Evolutionary conservation across 106 monocot genomes (phyloP).

Genomic region (Acanthochlamys bracteata): DNA sequence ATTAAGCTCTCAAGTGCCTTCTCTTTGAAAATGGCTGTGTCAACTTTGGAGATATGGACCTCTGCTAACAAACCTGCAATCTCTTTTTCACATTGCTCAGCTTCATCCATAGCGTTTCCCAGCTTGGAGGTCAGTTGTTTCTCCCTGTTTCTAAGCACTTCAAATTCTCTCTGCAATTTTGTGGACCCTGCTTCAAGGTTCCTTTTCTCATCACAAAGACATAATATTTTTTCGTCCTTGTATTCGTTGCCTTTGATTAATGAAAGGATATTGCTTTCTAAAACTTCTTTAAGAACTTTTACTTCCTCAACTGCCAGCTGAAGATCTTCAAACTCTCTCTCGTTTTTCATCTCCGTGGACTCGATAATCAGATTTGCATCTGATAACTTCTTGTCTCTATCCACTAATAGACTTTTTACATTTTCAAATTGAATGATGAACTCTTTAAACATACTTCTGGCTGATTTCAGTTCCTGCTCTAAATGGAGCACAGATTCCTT

Average conservation of each 20-base stretch:
- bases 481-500: conserved; percentile 17
- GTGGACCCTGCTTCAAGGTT: conserved; percentile 11
- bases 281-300: conserved; percentile 14
- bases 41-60: conserved; percentile 32
- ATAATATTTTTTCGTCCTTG: conserved; percentile 25
- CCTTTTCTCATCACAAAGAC: conserved; percentile 21
- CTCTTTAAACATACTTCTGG: conserved; percentile 11
- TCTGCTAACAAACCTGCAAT: conserved; percentile 30
- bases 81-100: conserved; percentile 29
- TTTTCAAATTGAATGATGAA: conserved; percentile 7
- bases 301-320: conserved; percentile 20
- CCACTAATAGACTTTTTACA: conserved; percentile 10
- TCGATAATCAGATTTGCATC: conserved; percentile 23
- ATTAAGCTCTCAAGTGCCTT: conserved; percentile 45
- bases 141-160: conserved; percentile 23
- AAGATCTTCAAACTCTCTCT: conserved; percentile 14
- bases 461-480: conserved; percentile 26
- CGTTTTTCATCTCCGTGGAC: conserved; percentile 5
- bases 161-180: conserved; percentile 16
- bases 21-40: conserved; percentile 44
- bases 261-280: conserved; percentile 17
- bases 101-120: conserved; percentile 17
- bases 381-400: conserved; percentile 21
- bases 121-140: conserved; percentile 10
- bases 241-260: conserved; percentile 15